Evolutionary conservation across 2,329 filamentous ascomycete species (phyloP).

Genomic region (Fusarium multiceps): DNA sequence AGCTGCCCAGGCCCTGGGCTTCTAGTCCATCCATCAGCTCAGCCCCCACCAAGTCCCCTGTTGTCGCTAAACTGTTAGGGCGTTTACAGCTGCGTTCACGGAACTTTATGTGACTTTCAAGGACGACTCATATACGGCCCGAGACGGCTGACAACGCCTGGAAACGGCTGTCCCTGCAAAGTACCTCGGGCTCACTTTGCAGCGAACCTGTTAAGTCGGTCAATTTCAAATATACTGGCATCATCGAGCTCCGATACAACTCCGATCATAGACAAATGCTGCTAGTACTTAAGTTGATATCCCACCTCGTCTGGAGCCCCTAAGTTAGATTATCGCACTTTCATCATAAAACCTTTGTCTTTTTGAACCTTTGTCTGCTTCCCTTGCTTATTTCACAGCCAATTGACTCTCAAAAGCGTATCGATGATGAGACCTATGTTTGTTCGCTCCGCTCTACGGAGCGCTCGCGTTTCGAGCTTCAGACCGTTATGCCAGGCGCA

Average conservation of each 20-base stretch:
- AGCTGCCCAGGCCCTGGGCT: not conserved
- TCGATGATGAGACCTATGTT: constrained; percentile 49
- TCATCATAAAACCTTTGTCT: constrained; percentile 6
- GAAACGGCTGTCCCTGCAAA: constrained; percentile 40
- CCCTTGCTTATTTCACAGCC: not conserved
- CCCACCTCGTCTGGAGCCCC: constrained; percentile 13
- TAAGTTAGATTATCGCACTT: constrained; percentile 1
- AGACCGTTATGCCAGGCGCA: constrained; percentile 46
- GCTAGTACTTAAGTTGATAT: constrained; percentile 36
- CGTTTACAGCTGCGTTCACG: constrained; percentile 18
- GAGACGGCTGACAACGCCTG: constrained; percentile 43
- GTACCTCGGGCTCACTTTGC: constrained; percentile 39
- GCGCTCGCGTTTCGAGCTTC: constrained; percentile 55
- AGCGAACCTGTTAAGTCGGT: constrained; percentile 33
- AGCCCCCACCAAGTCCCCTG: constrained; percentile 9
- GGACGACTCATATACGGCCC: constrained; percentile 34
- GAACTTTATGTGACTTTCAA: constrained; percentile 34
- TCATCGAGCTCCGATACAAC: constrained; percentile 42
- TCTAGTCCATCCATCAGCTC: constrained; percentile 6
- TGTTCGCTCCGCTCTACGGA: constrained; percentile 50
- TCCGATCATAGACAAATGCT: constrained; percentile 38
- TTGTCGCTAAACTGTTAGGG: constrained; percentile 23
- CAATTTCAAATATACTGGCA: constrained; percentile 39
- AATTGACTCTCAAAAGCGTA: constrained; percentile 22
- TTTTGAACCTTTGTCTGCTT: not conserved